phyloP scores from a whole-genome alignment of 805 yeast genomes.

The Cyberlindnera euphorbiae region DNA sequence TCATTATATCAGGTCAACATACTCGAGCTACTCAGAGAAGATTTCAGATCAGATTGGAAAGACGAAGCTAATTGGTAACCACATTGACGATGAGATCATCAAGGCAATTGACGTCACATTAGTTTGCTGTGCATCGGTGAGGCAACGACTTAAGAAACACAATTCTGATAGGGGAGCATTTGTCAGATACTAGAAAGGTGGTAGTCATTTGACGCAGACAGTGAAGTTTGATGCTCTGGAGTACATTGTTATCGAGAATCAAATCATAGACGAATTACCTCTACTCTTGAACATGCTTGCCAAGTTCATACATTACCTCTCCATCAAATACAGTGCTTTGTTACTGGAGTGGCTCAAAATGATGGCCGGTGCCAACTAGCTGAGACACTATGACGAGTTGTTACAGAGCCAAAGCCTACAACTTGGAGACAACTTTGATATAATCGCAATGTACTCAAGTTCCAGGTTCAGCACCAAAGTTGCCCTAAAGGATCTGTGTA shows the following conservation, averaged over 20 bases:
- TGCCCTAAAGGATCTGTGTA: slow-evolving; percentile 27
- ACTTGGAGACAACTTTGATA: slow-evolving; percentile 32
- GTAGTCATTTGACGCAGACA: slow-evolving; percentile 2
- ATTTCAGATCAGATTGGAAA: slow-evolving; percentile 25
- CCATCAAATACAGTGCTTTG: slow-evolving; percentile 22
- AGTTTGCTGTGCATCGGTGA: slow-evolving; percentile 24
- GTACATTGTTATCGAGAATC: slow-evolving; percentile 21
- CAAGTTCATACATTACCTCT: slow-evolving; percentile 14
- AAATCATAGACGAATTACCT: slow-evolving; percentile 30
- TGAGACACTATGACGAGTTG: slow-evolving; percentile 24
- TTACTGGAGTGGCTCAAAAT: slow-evolving; percentile 28
- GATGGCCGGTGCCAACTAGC: slow-evolving; percentile 27
- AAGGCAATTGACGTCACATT: slow-evolving; percentile 25
- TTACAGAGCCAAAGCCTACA: slow-evolving; percentile 15
- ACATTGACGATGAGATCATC: slow-evolving; percentile 26
- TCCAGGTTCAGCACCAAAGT: slow-evolving; percentile 28
- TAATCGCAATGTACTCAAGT: slow-evolving; percentile 29
- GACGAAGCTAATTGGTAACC: slow-evolving; percentile 24
- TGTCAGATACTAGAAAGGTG: slow-evolving; percentile 15
- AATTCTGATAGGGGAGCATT: slow-evolving; percentile 31
- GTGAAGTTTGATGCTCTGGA: slow-evolving; percentile 16
- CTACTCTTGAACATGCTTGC: slow-evolving; percentile 16
- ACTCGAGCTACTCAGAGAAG: slow-evolving; percentile 26
- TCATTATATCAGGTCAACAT: slow-evolving; percentile 25
- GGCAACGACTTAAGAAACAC: slow-evolving; percentile 27